Base-by-base conservation (phyloP, 2,329 filamentous ascomycete genomes). In the Mariannaea elegans region DNA sequence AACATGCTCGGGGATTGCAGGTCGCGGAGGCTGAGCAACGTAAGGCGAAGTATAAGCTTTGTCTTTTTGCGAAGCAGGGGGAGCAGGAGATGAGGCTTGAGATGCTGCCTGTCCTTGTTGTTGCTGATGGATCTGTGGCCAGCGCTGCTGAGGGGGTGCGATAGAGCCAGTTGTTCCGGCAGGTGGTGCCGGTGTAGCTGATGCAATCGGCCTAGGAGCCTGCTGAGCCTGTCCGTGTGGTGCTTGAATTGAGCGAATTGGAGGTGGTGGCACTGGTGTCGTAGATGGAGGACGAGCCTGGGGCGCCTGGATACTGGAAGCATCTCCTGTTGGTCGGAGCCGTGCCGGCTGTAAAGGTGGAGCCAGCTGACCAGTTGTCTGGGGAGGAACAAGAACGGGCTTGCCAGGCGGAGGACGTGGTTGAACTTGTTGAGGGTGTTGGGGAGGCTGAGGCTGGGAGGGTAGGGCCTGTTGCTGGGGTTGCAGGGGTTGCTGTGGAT, bases 1-100 rank as follows among this genome's bases (percentile, higher is more conserved):
- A 41, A 80, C 75, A 59, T 78, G 76, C 36, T 78, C 75, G n/a
- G 78, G 76, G 32, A 80, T 75, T 4, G 77, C 75, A 34, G 76
- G 76, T 39, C 72, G 71, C 7, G 74, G 73, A 7, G 67, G 68
- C 50, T 78, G 76, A 16, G 67, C 65, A 32, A 64, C 65, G 51
- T 76, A 73, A 2, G 76, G 69, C 10, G 70, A 69, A 4, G 61
- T 36, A 41, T 71, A 66, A 8, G 58, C 48, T 59, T 71, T 77
- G 57, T 75, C 72, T 52, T 68, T 71, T 32, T 67, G 67, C 19
- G 69, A 64, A 24, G 63, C 58, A n/a, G 61, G 59, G 16, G 74
- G 59, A 3, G 65, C 64, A 45, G 69, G 64, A 34, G 72, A 69
- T 14, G 61, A 57, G 18, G 69, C 60, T 2, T 72, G 61, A 18